phyloP scores from a whole-genome alignment of 2,329 filamentous ascomycete species.

The Rutstroemia sp. region DNA sequence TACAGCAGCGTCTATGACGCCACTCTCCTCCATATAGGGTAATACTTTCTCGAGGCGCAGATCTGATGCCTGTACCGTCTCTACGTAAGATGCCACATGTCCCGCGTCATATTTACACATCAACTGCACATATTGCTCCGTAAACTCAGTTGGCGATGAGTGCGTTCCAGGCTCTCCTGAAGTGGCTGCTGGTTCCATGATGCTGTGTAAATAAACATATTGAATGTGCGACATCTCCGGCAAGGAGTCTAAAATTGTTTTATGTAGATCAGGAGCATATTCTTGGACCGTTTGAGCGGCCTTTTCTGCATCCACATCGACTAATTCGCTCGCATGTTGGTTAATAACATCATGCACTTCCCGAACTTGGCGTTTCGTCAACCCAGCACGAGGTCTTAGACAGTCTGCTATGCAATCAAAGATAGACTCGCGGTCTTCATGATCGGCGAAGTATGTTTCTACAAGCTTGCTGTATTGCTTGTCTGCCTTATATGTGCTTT shows the following conservation, averaged over 20 bases:
- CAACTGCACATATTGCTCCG: constrained; percentile 80
- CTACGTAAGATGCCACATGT: constrained; percentile 81
- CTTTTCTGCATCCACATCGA: constrained; percentile 46
- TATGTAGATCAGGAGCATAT: constrained; percentile 48
- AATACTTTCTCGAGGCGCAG: constrained; percentile 73
- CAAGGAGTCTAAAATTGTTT: constrained; percentile 46
- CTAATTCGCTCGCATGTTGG: constrained; percentile 48
- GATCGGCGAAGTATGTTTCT: constrained; percentile 77
- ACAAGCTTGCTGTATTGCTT: constrained; percentile 73
- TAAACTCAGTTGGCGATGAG: constrained; percentile 49
- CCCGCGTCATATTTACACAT: constrained; percentile 81
- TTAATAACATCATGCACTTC: constrained; percentile 61
- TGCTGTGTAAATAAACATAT: constrained; percentile 57
- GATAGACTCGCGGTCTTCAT: constrained; percentile 63
- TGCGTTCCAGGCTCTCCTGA: constrained; percentile 32
- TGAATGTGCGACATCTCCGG: constrained; percentile 48
- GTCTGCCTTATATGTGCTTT: constrained; percentile 76
- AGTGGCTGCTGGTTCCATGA: constrained; percentile 57
- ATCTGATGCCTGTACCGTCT: constrained; percentile 66
- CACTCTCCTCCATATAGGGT: constrained; percentile 80
- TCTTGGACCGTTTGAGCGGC: constrained; percentile 50
- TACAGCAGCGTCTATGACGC: constrained; percentile 87
- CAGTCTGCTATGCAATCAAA: constrained; percentile 77
- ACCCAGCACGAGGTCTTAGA: constrained; percentile 54
- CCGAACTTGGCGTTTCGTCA: constrained; percentile 62